Conservation (phyloP, 306 rosid species). For the Aeschynomene evenia region DNA sequence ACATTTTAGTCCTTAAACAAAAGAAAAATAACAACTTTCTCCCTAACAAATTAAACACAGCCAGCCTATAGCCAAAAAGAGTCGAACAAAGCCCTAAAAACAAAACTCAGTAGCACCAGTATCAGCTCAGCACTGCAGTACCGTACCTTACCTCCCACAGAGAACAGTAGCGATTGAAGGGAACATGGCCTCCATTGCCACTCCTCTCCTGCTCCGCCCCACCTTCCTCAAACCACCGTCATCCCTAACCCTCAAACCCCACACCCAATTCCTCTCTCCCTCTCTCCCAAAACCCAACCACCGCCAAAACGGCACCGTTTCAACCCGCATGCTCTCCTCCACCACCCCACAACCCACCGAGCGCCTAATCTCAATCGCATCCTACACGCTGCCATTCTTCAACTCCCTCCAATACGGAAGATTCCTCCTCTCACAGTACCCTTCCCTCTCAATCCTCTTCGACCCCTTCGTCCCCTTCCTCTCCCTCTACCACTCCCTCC, state of each 20-base stretch:
- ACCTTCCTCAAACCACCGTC: neutral
- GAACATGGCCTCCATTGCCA: slow-evolving; percentile 29
- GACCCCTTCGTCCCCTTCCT: slow-evolving; percentile 76
- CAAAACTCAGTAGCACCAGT: neutral
- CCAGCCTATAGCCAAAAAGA: no score
- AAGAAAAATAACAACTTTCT: no score
- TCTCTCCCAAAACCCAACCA: neutral
- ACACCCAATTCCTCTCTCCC: neutral
- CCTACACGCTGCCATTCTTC: slow-evolving; percentile 88
- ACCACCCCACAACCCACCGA: slow-evolving; percentile 52
- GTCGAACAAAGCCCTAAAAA: neutral
- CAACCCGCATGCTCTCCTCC: slow-evolving; percentile 46
- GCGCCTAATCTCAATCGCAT: slow-evolving; percentile 72
- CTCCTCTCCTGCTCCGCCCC: slow-evolving; percentile 21
- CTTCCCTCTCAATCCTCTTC: slow-evolving; percentile 55
- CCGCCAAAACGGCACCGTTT: slow-evolving; percentile 11
- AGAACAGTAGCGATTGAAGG: neutral
- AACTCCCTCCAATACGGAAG: slow-evolving; percentile 87
- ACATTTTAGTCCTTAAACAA: no score
- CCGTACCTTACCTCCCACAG: no score
- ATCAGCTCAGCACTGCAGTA: no score
- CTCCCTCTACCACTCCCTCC: slow-evolving; percentile 68
- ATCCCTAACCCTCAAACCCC: neutral
- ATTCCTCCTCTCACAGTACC: slow-evolving; percentile 58
- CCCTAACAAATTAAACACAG: no score